A percentile compares a stretch with the other conserved stretches of the same genome.
Evolutionary conservation across 371 early-diverging fungal genomes (phyloP).

Genomic region (Dinochytrium kinnereticum): DNA sequence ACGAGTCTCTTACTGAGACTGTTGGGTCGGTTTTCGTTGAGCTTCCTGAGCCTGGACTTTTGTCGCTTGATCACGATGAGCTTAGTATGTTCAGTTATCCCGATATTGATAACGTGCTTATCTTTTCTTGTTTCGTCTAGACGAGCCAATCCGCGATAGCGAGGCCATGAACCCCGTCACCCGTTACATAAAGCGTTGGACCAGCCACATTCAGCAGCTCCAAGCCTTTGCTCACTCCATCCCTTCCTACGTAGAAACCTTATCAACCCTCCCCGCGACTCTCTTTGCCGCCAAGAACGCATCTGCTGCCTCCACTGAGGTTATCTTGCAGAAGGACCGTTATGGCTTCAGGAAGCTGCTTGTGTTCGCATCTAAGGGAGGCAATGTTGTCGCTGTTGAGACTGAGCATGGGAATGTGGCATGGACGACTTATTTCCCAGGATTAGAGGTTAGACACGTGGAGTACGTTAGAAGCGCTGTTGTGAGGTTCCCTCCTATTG

Average conservation of each 20-base stretch:
- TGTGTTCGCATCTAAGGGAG: slow-evolving; percentile 74
- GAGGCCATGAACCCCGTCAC: slow-evolving; percentile 52
- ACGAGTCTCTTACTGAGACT: slow-evolving; percentile 79
- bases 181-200: slow-evolving; percentile 74
- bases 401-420: slow-evolving; percentile 73
- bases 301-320: not conserved
- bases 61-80: slow-evolving; percentile 79
- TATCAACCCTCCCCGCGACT: not conserved
- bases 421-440: slow-evolving; percentile 70
- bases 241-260: not conserved
- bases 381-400: slow-evolving; percentile 84
- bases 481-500: slow-evolving; percentile 76
- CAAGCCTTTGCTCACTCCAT: slow-evolving; percentile 21
- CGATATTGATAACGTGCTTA: not conserved
- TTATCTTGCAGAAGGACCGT: slow-evolving; percentile 61
- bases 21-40: slow-evolving; percentile 79
- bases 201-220: slow-evolving; percentile 59
- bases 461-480: slow-evolving; percentile 67
- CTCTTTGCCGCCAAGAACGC: not conserved
- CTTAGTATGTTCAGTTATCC: slow-evolving; percentile 43
- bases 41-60: slow-evolving; percentile 75
- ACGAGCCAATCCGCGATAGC: slow-evolving; percentile 52
- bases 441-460: slow-evolving; percentile 55
- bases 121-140: slow-evolving; percentile 30
- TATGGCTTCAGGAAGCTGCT: slow-evolving; percentile 87